Evolutionary conservation across 331 rosid species (phyloP), one percentile per base, ranked within the genome.

Genomic region (Quercus lobata): DNA sequence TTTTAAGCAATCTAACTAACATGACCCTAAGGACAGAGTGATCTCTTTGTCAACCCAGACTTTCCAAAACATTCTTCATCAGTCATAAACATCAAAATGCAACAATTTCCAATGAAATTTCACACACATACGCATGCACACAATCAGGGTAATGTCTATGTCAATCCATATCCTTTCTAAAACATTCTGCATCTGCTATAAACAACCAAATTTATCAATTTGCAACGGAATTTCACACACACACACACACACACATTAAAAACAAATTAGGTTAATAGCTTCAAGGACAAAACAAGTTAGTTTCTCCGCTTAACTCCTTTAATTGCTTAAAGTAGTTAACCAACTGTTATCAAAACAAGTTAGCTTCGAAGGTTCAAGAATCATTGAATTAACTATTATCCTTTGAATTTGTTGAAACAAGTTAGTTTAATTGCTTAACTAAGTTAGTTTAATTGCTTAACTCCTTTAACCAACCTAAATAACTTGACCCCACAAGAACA

Each of bases 101-200:
- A 30, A 30, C 46, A 25, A 65, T 29, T 5, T 65, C n/a, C 71
- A 34, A n/a, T 10, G 53, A 35, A 19, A 68, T 11, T 49, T 35
- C 52, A 34, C 37, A 19, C 24, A 68, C 16, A 19, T 24, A 49
- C 17, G 14, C 17, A 0, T 2, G 16, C 54, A 46, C 14, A 46
- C 46, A 66, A 85, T 79, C 87, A 85, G 88, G 46, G 85, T 71
- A 69, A 10, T 60, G 21, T 27, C n/a, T 46, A 46, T 12, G 17
- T 14, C 5, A 46, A 46, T 46, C 54, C 54, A 46, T 46, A 46
- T 46, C 54, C 54, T 46, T 46, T 46, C 54, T 46, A 2, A 46
- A 46, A 46, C 17, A 46, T 46, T 46, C 54, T 46, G 2, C 16
- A 14, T 46, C 54, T 1, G 54, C 16, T 46, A 46, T 49, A 49